Percentiles rank a stretch among this genome's conserved stretches.
Evolutionary conservation across 768 basidiomycete genomes (phyloP).

Genomic region (Scleroderma bovista): DNA sequence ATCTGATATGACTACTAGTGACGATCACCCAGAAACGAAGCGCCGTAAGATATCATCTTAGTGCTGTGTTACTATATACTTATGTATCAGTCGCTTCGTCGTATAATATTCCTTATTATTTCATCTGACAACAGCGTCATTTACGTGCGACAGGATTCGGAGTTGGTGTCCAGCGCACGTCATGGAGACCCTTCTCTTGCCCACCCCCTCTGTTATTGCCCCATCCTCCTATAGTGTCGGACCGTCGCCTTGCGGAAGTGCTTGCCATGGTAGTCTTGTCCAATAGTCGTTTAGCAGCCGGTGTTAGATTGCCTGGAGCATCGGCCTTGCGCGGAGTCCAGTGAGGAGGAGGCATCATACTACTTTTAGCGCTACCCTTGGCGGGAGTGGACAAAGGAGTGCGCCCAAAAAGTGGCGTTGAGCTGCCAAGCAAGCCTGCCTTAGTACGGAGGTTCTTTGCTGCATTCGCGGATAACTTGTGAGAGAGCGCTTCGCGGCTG

Average conservation of each 20-base stretch:
- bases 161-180: constrained; percentile 77
- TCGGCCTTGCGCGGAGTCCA: constrained; percentile 76
- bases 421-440: constrained; percentile 53
- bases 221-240: constrained; percentile 60
- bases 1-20: constrained; percentile 15
- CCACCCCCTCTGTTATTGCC: constrained; percentile 44
- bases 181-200: constrained; percentile 59
- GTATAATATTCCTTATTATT: not conserved
- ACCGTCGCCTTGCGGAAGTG: constrained; percentile 54
- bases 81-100: constrained; percentile 5
- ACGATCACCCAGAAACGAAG: constrained; percentile 44
- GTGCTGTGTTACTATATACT: constrained; percentile 12
- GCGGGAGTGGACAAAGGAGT: constrained; percentile 34
- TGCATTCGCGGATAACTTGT: constrained; percentile 76
- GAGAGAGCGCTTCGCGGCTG: constrained; percentile 76
- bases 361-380: constrained; percentile 31
- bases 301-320: constrained; percentile 72
- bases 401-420: constrained; percentile 21
- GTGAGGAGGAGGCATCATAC: constrained; percentile 73
- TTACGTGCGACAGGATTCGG: constrained; percentile 36
- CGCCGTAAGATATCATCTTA: constrained; percentile 47
- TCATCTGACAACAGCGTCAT: constrained; percentile 5
- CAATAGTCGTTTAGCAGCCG: constrained; percentile 75
- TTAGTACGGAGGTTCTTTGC: constrained; percentile 75
- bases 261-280: constrained; percentile 61